phyloP scores from a whole-genome alignment of 169 alveolate genomes.

The Eimeria maxima region DNA sequence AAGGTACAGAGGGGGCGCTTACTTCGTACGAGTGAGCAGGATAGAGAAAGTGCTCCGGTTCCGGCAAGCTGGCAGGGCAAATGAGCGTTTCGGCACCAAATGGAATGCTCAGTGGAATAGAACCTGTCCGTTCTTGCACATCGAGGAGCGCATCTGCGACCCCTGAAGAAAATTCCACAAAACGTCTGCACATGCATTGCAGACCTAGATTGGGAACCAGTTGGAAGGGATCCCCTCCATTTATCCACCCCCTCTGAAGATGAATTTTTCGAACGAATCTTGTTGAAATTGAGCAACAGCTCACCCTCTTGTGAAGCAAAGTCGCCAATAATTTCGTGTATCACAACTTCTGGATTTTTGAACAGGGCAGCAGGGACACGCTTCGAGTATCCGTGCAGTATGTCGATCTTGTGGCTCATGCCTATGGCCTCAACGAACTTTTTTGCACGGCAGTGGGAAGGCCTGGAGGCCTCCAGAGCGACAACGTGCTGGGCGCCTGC shows the following conservation, averaged over 20 bases:
- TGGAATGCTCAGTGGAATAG: slow-evolving; percentile 90
- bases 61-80: slow-evolving; percentile 91
- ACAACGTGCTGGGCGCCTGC: slow-evolving; percentile 93
- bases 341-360: slow-evolving; percentile 80
- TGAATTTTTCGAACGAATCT: background rate
- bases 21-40: slow-evolving; percentile 79
- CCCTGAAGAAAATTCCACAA: slow-evolving; percentile 80
- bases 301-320: slow-evolving; percentile 94
- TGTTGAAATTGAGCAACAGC: slow-evolving; percentile 35
- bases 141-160: slow-evolving; percentile 92
- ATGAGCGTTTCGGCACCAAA: slow-evolving; percentile 89
- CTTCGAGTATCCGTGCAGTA: slow-evolving; percentile 56
- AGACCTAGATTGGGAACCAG: background rate
- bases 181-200: background rate
- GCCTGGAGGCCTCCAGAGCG: slow-evolving; percentile 89
- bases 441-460: slow-evolving; percentile 55
- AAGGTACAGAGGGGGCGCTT: background rate
- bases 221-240: background rate
- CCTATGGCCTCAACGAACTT: slow-evolving; percentile 73
- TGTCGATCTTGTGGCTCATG: slow-evolving; percentile 67
- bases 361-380: slow-evolving; percentile 49
- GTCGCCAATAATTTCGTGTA: slow-evolving; percentile 93
- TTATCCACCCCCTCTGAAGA: background rate
- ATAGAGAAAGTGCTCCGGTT: slow-evolving; percentile 87
- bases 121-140: slow-evolving; percentile 88